Conservation (phyloP, 805 yeast species). For the Kodamaea leandrae region DNA sequence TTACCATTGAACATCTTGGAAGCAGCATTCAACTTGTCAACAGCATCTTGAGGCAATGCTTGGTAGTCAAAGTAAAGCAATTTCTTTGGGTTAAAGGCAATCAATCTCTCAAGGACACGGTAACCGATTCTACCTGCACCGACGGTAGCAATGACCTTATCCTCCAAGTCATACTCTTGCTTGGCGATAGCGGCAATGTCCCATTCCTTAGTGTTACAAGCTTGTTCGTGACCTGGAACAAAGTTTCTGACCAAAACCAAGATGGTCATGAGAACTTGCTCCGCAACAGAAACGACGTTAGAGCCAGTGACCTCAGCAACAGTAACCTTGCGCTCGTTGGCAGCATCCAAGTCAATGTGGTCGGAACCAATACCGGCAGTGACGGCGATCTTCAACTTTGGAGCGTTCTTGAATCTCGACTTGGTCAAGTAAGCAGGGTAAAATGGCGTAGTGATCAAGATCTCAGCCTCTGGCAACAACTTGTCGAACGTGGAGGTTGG, state of each 20-base stretch:
- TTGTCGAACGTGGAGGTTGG: conserved; percentile 56
- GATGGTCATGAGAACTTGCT: conserved; percentile 74
- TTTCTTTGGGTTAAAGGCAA: conserved; percentile 72
- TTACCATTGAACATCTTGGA: conserved; percentile 43
- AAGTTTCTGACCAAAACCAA: conserved; percentile 70
- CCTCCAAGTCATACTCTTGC: conserved; percentile 72
- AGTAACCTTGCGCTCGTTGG: conserved; percentile 59
- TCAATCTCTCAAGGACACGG: conserved; percentile 67
- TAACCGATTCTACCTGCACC: conserved; percentile 83
- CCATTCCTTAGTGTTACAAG: conserved; percentile 56
- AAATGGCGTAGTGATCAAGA: conserved; percentile 79
- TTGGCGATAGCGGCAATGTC: conserved; percentile 72
- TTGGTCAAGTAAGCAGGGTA: conserved; percentile 74
- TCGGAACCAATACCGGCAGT: conserved; percentile 89
- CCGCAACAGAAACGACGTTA: conserved; percentile 77
- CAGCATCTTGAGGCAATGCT: conserved; percentile 54
- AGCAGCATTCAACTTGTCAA: conserved; percentile 36
- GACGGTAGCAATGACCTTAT: conserved; percentile 73
- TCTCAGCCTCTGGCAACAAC: conserved; percentile 68
- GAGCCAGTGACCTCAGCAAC: conserved; percentile 83
- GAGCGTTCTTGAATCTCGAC: conserved; percentile 66
- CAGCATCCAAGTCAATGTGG: conserved; percentile 70
- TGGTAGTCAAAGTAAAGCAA: conserved; percentile 75
- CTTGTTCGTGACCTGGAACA: conserved; percentile 74
- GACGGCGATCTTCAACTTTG: conserved; percentile 63